A percentile compares a stretch with the other conserved stretches of the same genome.
Evolutionary conservation across 306 rosid genomes (phyloP).

Genomic region (Hippophae tibetana): DNA sequence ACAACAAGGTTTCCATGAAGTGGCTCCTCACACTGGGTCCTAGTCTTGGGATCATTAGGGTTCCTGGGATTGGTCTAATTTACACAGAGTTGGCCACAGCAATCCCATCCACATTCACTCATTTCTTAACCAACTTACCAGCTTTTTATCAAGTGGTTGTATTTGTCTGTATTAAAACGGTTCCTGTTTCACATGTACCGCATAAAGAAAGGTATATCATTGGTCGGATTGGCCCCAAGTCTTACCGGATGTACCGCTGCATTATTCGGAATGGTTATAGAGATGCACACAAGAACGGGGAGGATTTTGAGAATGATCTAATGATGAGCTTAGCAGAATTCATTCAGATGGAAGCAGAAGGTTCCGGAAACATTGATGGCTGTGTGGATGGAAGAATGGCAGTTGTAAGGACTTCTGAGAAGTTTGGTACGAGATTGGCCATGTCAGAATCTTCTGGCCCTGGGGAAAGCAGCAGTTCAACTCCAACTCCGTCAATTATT

Average conservation of each 20-base stretch:
- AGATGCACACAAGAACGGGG: conserved; percentile 44
- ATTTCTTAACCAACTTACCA: conserved; percentile 81
- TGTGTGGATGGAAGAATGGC: conserved; percentile 70
- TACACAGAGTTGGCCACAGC: conserved; percentile 81
- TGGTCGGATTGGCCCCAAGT: conserved; percentile 83
- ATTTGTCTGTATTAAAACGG: conserved; percentile 76
- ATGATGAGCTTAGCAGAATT: conserved; percentile 90
- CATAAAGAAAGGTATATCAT: conserved; percentile 74
- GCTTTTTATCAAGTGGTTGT: conserved; percentile 87
- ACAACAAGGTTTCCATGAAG: conserved; percentile 79
- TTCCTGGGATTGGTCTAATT: conserved; percentile 88
- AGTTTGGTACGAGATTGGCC: conserved; percentile 60
- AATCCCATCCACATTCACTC: conserved; percentile 78
- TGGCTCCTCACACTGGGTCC: conserved; percentile 77
- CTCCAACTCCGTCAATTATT: conserved; percentile 26
- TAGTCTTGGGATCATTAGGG: conserved; percentile 84
- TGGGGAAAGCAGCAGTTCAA: conserved; percentile 34
- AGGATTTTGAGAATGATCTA: conserved; percentile 74
- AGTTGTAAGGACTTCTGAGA: conserved; percentile 73
- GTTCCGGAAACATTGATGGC: conserved; percentile 48
- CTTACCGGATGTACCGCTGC: conserved; percentile 69
- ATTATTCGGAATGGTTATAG: conserved; percentile 86
- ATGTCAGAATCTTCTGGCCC: conserved; percentile 40
- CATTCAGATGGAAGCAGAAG: conserved; percentile 89
- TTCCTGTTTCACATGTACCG: conserved; percentile 70